A percentile compares a stretch with the other conserved stretches of the same genome.
Evolutionary conservation across 2,329 filamentous ascomycete species (phyloP).

Genomic region (Tolypocladium sp.): DNA sequence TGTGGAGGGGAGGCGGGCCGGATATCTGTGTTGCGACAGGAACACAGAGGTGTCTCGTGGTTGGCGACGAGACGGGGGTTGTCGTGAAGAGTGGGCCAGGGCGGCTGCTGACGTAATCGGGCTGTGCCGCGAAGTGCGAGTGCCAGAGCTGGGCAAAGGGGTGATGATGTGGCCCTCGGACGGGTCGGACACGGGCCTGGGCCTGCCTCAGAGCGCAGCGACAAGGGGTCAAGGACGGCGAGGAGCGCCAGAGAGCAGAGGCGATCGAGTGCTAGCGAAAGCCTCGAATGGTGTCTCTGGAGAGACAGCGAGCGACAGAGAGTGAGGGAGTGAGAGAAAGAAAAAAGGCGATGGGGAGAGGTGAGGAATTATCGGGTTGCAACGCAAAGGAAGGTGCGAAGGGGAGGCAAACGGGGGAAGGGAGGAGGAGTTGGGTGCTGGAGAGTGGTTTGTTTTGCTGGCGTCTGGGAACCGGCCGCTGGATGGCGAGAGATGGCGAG

Average conservation of each 20-base stretch:
- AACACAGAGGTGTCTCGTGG: conserved; percentile 3
- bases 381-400: conserved; percentile 16
- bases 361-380: conserved; percentile 8
- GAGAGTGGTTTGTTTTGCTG: conserved; percentile 6
- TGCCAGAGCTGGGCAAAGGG: conserved; percentile 15
- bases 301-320: conserved; percentile 12
- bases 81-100: conserved; percentile 1
- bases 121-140: conserved; percentile 4
- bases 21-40: conserved; percentile 9
- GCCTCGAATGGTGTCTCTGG: conserved; percentile 25
- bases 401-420: conserved; percentile 11
- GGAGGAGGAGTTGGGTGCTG: conserved; percentile 8
- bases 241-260: conserved; percentile 2
- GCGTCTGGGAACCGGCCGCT: not conserved
- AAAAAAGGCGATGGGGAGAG: conserved; percentile 16
- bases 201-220: conserved; percentile 2
- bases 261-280: conserved; percentile 40
- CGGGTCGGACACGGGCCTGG: conserved; percentile 3
- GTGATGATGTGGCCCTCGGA: conserved; percentile 23
- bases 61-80: conserved; percentile 5
- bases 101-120: conserved; percentile 23
- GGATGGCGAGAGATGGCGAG: not conserved
- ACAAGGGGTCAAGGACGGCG: conserved; percentile 1
- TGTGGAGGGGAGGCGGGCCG: conserved; percentile 12
- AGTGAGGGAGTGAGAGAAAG: conserved; percentile 14